Base-by-base conservation (phyloP, 805 yeast species). In the Saccharomycopsis guyanensis region DNA sequence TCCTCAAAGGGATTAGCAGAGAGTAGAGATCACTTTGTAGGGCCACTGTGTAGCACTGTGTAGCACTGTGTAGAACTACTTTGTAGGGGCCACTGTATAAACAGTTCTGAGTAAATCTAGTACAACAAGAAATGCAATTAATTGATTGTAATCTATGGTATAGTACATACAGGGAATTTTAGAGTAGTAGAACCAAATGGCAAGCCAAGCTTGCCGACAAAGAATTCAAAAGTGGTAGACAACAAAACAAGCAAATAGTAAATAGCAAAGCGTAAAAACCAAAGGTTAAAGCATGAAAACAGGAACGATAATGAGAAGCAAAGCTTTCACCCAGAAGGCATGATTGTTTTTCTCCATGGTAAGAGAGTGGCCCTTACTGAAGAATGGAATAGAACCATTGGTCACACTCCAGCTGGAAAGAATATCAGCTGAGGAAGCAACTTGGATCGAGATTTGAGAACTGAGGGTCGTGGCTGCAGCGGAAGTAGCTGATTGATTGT, bases 361-460 rank as follows among this genome's bases (percentile, higher is more conserved):
- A n/a, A 29, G 18, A 12, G 19, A n/a, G n/a, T 40, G 18, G 15
- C 37, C 43, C 7, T 13, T 15, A n/a, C 82, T 65, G 89, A 83
- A 71, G 89, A 82, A 69, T 73, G 83, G 67, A 82, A 82, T 78
- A 80, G 79, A 68, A 75, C 82, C 57, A 72, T 82, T 53, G 66
- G 70, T 40, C 80, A 80, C 66, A 93, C 84, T 57, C 82, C 88
- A 53, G 82, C 82, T 57, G 87, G 88, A 56, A 85, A 82, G 68
- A 88, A 40, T 25, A 27, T 40, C 23, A 10, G 29, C 31, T 10
- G 37, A 33, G 20, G 20, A 6, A 15, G 37, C 8, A 33, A 33
- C 37, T 15, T 33, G 8, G 18, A 33, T 7, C 18, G 37, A 33
- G 10, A 33, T 33, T 5, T 33, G 37, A 6, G 37, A 33, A 4